Percentiles rank a stretch among this genome's conserved stretches.
Conservation (phyloP, 75 land plant genomes). For the Chamaecyparis obtusa region DNA sequence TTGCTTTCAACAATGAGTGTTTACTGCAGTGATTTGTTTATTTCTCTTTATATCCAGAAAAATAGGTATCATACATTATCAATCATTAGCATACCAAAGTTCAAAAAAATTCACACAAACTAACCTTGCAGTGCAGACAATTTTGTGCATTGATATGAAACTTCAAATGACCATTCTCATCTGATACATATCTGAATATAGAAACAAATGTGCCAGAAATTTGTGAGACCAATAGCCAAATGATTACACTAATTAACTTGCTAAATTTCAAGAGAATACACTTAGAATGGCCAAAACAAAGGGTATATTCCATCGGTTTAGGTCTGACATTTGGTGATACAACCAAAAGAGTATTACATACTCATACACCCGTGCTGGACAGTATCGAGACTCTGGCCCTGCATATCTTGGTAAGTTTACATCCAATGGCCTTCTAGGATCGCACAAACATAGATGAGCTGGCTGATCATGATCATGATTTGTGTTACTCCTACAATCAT, state of each 20-base stretch:
- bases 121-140: constrained; percentile 98
- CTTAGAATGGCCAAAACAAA: background rate
- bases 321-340: background rate
- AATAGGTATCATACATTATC: background rate
- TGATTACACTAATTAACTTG: background rate
- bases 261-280: background rate
- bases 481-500: constrained; percentile 83
- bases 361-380: constrained; percentile 94
- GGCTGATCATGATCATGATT: constrained; percentile 99
- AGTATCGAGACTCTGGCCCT: constrained; percentile 83
- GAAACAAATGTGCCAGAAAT: background rate
- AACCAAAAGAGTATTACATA: constrained; percentile 25
- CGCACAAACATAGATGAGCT: constrained; percentile 70
- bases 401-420: constrained; percentile 76
- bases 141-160: constrained; percentile 97
- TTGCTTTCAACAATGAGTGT: background rate
- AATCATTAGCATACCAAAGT: background rate
- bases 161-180: constrained; percentile 58
- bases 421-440: constrained; percentile 56
- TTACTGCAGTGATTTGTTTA: background rate
- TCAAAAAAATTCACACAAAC: background rate
- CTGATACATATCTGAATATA: constrained; percentile 69
- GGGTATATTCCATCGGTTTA: background rate
- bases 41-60: background rate
- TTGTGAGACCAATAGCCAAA: background rate